Conservation (phyloP, 1,284 basidiomycete genomes). For the Tremellales sp. region DNA sequence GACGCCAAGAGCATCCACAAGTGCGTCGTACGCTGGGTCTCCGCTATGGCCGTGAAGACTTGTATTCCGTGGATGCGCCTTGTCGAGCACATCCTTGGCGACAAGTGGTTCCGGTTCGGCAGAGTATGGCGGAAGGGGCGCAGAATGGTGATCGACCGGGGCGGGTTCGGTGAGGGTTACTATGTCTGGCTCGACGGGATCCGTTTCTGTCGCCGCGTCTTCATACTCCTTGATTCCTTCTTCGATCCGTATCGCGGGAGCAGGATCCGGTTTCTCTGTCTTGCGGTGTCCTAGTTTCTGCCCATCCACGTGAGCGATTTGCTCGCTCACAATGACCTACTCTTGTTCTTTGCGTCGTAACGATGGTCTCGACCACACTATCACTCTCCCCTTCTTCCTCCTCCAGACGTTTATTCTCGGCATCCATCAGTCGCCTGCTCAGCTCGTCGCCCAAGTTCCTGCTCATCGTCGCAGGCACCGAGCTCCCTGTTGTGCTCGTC, state of each 20-base stretch:
- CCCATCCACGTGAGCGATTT: background rate
- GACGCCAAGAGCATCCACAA: conserved; percentile 28
- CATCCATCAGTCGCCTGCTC: conserved; percentile 54
- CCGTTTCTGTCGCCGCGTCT: conserved; percentile 26
- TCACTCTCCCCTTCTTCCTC: conserved; percentile 55
- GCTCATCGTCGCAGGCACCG: conserved; percentile 59
- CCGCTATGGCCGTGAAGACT: conserved; percentile 7
- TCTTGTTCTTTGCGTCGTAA: conserved; percentile 44
- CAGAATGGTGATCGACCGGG: conserved; percentile 10
- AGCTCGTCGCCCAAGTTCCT: conserved; percentile 79
- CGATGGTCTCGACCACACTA: conserved; percentile 46
- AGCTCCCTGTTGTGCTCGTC: conserved; percentile 19
- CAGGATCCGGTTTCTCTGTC: background rate
- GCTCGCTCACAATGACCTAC: conserved; percentile 22
- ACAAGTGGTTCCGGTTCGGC: conserved; percentile 29
- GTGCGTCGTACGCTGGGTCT: conserved; percentile 30
- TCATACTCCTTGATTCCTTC: conserved; percentile 28
- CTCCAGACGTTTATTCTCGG: conserved; percentile 41
- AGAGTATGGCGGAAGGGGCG: conserved; percentile 37
- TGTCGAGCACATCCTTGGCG: conserved; percentile 23
- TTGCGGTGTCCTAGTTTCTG: conserved; percentile 23
- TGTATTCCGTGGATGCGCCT: conserved; percentile 26
- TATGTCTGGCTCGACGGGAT: conserved; percentile 10
- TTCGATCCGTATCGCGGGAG: conserved; percentile 23
- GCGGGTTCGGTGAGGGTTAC: conserved; percentile 1